These are phyloP conservation scores for Aspergillus olivimuriae DNA, from an alignment of 495 filamentous ascomycete genomes.

Conservation along the genomic window DNA sequence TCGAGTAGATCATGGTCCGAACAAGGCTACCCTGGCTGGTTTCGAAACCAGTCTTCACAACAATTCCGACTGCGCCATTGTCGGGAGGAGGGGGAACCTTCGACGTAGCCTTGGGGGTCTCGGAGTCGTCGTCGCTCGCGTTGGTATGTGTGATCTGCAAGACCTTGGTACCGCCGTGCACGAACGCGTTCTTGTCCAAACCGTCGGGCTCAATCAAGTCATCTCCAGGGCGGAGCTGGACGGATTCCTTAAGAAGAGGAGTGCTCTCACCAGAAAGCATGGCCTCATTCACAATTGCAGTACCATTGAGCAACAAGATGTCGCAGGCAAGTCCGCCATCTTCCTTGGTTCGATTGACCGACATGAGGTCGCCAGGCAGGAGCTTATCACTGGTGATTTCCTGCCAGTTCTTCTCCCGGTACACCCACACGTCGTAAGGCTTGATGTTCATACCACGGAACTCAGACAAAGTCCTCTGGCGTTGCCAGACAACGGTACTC, in stretches of 20 bases:
- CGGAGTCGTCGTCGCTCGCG: slow-evolving; percentile 60
- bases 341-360: slow-evolving; percentile 91
- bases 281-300: slow-evolving; percentile 96
- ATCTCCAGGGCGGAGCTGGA: slow-evolving; percentile 82
- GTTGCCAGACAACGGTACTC: slow-evolving; percentile 98
- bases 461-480: slow-evolving; percentile 91
- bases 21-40: slow-evolving; percentile 97
- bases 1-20: slow-evolving; percentile 99
- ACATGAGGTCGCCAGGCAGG: slow-evolving; percentile 92
- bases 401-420: slow-evolving; percentile 75
- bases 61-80: slow-evolving; percentile 87
- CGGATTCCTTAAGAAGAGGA: slow-evolving; percentile 89
- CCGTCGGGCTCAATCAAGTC: slow-evolving; percentile 84
- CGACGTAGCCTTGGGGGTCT: slow-evolving; percentile 53
- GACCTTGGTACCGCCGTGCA: slow-evolving; percentile 96
- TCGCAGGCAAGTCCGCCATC: slow-evolving; percentile 96
- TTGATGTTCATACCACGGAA: slow-evolving; percentile 99
- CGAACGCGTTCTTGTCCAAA: slow-evolving; percentile 91
- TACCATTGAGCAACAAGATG: slow-evolving; percentile 90
- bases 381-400: slow-evolving; percentile 91
- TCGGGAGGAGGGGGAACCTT: slow-evolving; percentile 76
- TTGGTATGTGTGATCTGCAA: slow-evolving; percentile 84
- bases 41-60: slow-evolving; percentile 97
- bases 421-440: slow-evolving; percentile 90
- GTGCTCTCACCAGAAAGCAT: slow-evolving; percentile 99